Percentiles rank a stretch among this genome's conserved stretches.
Conservation (phyloP, 2,329 filamentous ascomycete genomes). For the Pseudogymnoascus verrucosus region DNA sequence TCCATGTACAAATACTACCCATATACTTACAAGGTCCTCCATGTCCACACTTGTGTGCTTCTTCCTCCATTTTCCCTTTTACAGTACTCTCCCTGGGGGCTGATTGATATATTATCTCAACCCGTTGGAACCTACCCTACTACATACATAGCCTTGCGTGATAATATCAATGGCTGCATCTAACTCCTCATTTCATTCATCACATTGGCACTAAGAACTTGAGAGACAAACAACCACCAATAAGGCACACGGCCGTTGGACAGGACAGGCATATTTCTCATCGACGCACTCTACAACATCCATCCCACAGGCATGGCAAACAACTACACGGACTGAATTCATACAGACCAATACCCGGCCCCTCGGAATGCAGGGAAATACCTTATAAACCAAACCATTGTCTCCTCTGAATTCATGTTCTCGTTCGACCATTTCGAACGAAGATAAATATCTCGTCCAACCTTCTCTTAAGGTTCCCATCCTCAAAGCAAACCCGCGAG, state of each 20-base stretch:
- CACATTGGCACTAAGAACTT: not conserved
- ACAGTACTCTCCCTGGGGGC: not conserved
- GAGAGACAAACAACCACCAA: conserved; percentile 7
- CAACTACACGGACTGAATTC: conserved; percentile 24
- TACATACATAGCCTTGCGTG: conserved; percentile 4
- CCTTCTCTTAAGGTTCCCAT: not conserved
- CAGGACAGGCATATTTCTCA: conserved; percentile 7
- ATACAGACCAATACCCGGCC: conserved; percentile 20
- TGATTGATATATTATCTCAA: conserved; percentile 7
- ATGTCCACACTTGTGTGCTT: not conserved
- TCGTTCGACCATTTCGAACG: not conserved
- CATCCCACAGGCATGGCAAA: conserved; percentile 24
- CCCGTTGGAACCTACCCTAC: not conserved
- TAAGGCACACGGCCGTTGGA: conserved; percentile 1
- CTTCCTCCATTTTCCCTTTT: not conserved
- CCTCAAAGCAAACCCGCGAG: not conserved
- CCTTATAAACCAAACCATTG: conserved; percentile 22
- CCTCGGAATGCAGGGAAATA: conserved; percentile 26
- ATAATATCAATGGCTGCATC: conserved; percentile 10
- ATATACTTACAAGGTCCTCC: conserved; percentile 4
- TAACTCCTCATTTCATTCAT: conserved; percentile 1
- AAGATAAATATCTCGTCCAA: not conserved
- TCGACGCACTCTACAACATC: conserved; percentile 16
- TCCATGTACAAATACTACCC: conserved; percentile 4
- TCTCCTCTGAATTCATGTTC: conserved; percentile 1